These are phyloP conservation scores for Boletus edulis DNA, from an alignment of 768 basidiomycete genomes.

Conservation along the genomic window DNA sequence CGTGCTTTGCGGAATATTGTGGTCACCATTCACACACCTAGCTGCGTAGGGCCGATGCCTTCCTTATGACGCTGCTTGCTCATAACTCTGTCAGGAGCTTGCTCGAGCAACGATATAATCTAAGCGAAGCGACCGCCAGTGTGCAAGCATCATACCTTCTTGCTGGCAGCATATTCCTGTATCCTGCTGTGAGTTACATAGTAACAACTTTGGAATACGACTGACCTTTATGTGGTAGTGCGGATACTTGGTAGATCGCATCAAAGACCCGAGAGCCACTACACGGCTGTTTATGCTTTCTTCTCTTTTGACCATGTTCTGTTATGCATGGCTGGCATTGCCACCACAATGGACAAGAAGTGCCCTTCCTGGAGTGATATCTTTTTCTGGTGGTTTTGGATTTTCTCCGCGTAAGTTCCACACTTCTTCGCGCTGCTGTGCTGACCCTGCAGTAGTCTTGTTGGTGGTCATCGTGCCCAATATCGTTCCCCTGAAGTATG, in stretches of 20 bases:
- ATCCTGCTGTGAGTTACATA: conserved; percentile 55
- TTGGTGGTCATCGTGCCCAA: conserved; percentile 73
- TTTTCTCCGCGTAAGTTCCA: conserved; percentile 57
- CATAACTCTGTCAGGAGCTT: conserved; percentile 51
- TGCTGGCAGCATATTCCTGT: conserved; percentile 64
- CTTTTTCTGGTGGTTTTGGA: conserved; percentile 68
- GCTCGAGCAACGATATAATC: conserved; percentile 61
- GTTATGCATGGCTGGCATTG: conserved; percentile 65
- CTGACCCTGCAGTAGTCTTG: conserved; percentile 45
- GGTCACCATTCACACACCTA: conserved; percentile 77
- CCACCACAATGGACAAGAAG: conserved; percentile 56
- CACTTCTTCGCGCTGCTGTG: neutral
- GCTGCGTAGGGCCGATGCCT: conserved; percentile 48
- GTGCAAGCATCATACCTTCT: conserved; percentile 69
- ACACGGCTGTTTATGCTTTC: conserved; percentile 57
- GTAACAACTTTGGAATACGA: neutral
- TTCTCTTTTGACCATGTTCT: conserved; percentile 55
- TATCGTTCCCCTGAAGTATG: conserved; percentile 67
- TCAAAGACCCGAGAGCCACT: conserved; percentile 56
- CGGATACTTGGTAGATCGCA: conserved; percentile 62
- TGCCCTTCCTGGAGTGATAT: conserved; percentile 58
- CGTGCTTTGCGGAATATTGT: conserved; percentile 70
- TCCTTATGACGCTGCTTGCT: conserved; percentile 2
- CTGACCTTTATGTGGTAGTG: conserved; percentile 37
- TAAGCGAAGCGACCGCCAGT: conserved; percentile 60